Evolutionary conservation across 495 filamentous ascomycete species (phyloP).

Genomic region (Aspergillus taichungensis): DNA sequence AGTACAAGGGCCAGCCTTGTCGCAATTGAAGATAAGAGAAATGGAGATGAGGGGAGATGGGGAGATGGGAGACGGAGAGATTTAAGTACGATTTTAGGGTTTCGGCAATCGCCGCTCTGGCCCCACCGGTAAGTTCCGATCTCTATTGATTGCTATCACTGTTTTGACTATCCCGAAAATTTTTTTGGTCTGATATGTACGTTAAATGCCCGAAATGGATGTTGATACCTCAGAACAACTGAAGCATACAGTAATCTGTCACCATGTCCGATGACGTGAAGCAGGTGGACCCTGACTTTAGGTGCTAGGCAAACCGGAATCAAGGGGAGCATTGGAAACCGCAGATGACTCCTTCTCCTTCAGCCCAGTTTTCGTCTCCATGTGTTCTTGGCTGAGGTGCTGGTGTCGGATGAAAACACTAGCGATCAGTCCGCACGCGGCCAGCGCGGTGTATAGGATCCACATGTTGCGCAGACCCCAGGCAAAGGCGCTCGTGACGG

Average conservation of each 20-base stretch:
- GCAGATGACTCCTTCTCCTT: slow-evolving; percentile 12
- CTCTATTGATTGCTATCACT: too few relatives aligned
- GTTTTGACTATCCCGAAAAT: too few relatives aligned
- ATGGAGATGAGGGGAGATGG: too few relatives aligned
- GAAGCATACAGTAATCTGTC: too few relatives aligned
- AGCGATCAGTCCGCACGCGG: slow-evolving; percentile 39
- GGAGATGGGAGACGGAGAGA: neutral
- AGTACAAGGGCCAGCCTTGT: slow-evolving; percentile 2
- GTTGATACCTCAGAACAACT: too few relatives aligned
- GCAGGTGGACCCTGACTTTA: too few relatives aligned
- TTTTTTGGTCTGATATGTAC: too few relatives aligned
- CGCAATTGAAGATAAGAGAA: too few relatives aligned
- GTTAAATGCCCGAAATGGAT: too few relatives aligned
- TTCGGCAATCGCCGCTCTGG: neutral
- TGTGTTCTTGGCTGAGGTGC: slow-evolving; percentile 48
- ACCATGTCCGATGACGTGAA: too few relatives aligned
- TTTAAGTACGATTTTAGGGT: neutral
- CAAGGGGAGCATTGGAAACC: too few relatives aligned
- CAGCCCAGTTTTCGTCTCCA: slow-evolving; percentile 47
- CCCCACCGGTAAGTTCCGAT: neutral
- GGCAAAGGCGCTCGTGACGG: slow-evolving; percentile 47
- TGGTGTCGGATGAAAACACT: slow-evolving; percentile 45
- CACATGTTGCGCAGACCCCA: slow-evolving; percentile 54
- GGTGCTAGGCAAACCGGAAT: too few relatives aligned
- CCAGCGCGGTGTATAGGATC: slow-evolving; percentile 50